Percentiles rank a stretch among this genome's conserved stretches.
phyloP scores from a whole-genome alignment of 805 yeast genomes.

The Zygoascus tannicola region DNA sequence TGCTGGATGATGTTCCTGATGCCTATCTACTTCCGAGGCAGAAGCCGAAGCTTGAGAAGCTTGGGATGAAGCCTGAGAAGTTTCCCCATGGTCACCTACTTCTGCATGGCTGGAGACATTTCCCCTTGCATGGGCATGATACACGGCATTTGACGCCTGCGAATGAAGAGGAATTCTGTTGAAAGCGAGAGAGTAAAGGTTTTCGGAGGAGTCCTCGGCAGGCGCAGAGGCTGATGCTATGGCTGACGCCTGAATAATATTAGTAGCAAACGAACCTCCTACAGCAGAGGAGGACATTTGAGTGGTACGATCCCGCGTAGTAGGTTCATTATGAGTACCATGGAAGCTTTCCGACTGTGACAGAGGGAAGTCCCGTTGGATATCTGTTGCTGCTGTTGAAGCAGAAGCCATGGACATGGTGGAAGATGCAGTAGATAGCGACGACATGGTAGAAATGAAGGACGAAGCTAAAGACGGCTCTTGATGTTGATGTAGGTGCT shows the following conservation, averaged over 20 bases:
- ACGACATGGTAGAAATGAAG: constrained; percentile 8
- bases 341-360: background rate
- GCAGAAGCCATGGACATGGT: constrained; percentile 1
- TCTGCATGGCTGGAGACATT: background rate
- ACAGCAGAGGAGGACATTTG: constrained; percentile 12
- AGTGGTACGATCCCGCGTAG: background rate
- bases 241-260: constrained; percentile 10
- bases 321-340: background rate
- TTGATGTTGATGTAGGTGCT: background rate
- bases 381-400: constrained; percentile 3
- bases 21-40: background rate
- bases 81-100: constrained; percentile 1
- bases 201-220: background rate
- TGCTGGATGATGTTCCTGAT: no score
- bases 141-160: constrained; percentile 20
- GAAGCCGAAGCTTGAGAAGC: no score
- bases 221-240: constrained; percentile 5
- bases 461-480: constrained; percentile 7
- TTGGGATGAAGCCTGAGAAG: background rate
- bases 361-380: background rate
- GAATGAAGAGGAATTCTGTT: constrained; percentile 13
- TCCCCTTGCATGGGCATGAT: constrained; percentile 14
- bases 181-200: background rate
- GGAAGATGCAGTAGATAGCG: constrained; percentile 5
- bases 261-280: constrained; percentile 15